Conservation (phyloP, 495 filamentous ascomycete species). For the Penicillium daleae region DNA sequence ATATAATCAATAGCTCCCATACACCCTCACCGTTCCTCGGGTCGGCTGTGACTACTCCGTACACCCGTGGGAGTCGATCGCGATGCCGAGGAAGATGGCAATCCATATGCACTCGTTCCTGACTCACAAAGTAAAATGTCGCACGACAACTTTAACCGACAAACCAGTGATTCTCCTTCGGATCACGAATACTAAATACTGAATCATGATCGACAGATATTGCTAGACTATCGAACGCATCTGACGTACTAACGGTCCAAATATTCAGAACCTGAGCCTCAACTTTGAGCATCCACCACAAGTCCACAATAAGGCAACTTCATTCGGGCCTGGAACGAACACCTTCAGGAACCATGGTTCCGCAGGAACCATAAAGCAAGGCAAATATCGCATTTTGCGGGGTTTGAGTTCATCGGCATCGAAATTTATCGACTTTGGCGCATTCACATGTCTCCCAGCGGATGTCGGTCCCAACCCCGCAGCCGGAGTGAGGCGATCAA, state of each 20-base stretch:
- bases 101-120: too few relatives aligned
- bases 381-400: neutral
- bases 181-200: neutral
- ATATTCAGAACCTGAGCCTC: conserved; percentile 8
- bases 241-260: neutral
- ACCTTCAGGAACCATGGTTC: conserved; percentile 10
- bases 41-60: neutral
- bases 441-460: conserved; percentile 5
- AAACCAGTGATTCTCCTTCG: neutral
- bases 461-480: conserved; percentile 8
- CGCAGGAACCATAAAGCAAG: neutral
- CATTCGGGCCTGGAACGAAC: neutral
- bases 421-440: neutral
- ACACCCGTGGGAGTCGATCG: neutral
- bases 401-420: neutral
- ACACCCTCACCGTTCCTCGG: neutral
- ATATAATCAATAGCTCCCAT: too few relatives aligned
- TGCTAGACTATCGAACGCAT: neutral
- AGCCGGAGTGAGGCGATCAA: conserved; percentile 4
- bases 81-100: neutral
- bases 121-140: neutral
- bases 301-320: neutral
- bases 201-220: neutral
- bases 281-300: conserved; percentile 6
- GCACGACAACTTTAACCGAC: neutral